Conservation (phyloP, 108 stramenopile genomes). For the Stephanodiscus triporus region DNA sequence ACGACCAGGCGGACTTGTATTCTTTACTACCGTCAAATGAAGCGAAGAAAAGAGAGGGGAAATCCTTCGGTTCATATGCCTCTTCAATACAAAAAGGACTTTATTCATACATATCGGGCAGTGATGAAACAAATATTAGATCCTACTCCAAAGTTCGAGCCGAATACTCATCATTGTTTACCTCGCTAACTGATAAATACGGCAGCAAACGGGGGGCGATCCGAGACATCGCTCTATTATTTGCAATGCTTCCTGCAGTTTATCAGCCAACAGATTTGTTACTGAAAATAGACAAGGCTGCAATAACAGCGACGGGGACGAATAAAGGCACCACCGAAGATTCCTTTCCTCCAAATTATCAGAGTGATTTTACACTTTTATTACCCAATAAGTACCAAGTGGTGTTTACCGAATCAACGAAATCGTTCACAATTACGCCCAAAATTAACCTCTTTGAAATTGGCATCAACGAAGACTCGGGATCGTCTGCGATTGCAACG, state of each 20-base stretch:
- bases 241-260: constrained; percentile 69
- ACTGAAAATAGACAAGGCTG: constrained; percentile 17
- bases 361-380: constrained; percentile 45
- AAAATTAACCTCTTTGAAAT: constrained; percentile 53
- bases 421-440: constrained; percentile 51
- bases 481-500: constrained; percentile 58
- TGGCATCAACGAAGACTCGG: constrained; percentile 58
- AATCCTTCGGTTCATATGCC: constrained; percentile 66
- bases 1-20: constrained; percentile 30
- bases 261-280: constrained; percentile 62
- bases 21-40: constrained; percentile 59
- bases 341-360: constrained; percentile 23
- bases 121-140: constrained; percentile 7
- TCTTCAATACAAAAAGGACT: constrained; percentile 58
- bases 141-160: constrained; percentile 12
- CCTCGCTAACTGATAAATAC: constrained; percentile 42
- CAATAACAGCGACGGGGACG: constrained; percentile 10
- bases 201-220: constrained; percentile 30
- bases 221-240: constrained; percentile 67
- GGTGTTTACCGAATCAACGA: constrained; percentile 7
- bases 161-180: constrained; percentile 17
- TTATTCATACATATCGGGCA: constrained; percentile 23
- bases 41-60: constrained; percentile 45
- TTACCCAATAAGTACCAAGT: constrained; percentile 50
- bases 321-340: constrained; percentile 26